phyloP scores from a whole-genome alignment of 129 eudicot genomes.

The Sambucus nigra region DNA sequence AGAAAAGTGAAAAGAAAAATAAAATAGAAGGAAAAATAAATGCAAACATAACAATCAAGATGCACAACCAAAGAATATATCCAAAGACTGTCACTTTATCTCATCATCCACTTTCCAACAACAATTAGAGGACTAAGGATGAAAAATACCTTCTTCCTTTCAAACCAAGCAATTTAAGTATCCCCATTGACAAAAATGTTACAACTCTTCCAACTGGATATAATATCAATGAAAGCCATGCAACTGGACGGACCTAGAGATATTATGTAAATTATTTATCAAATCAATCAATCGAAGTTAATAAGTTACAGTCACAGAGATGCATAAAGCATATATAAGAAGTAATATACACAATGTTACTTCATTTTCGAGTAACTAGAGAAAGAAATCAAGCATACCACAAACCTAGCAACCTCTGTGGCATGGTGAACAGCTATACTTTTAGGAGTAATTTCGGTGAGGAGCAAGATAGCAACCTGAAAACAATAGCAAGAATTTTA shows the following conservation, averaged over 20 bases:
- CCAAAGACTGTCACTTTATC: not conserved
- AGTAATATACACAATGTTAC: not conserved
- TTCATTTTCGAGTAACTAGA: not conserved
- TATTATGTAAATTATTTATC: constrained; percentile 10
- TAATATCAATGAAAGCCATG: constrained; percentile 61
- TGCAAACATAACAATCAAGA: not conserved
- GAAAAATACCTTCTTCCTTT: constrained; percentile 46
- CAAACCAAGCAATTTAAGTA: constrained; percentile 60
- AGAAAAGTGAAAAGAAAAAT: no score
- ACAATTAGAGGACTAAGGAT: not conserved
- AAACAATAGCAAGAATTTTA: constrained; percentile 4
- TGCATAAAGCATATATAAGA: not conserved
- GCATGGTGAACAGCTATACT: constrained; percentile 73
- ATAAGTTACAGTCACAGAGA: not conserved
- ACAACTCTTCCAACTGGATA: constrained; percentile 79
- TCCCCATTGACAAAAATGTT: constrained; percentile 62
- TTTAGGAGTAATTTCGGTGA: constrained; percentile 68
- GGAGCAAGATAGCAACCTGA: constrained; percentile 65
- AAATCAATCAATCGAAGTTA: constrained; percentile 10
- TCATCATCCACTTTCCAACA: not conserved
- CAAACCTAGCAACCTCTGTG: constrained; percentile 63
- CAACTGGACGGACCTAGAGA: constrained; percentile 61
- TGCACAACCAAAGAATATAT: not conserved
- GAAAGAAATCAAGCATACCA: constrained; percentile 33
- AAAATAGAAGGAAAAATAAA: no score